phyloP scores from a whole-genome alignment of 2,329 filamentous ascomycete genomes.

The Diplodia sapinea region DNA sequence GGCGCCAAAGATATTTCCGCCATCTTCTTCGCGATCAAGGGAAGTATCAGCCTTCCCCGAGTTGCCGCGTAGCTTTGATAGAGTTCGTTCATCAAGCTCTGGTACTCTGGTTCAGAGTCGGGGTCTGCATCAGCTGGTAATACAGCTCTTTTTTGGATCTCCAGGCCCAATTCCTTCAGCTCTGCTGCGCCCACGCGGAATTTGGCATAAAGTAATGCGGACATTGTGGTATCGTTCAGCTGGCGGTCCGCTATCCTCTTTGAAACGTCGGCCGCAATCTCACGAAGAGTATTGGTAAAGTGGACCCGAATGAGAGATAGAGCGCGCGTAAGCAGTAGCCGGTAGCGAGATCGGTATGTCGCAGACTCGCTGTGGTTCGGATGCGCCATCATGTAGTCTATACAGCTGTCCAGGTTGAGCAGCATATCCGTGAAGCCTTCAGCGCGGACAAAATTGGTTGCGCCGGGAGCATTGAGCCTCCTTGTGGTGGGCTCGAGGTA shows the following conservation, averaged over 20 bases:
- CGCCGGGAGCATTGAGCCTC: constrained; percentile 88
- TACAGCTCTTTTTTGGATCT: constrained; percentile 70
- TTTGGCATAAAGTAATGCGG: constrained; percentile 72
- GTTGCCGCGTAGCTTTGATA: constrained; percentile 68
- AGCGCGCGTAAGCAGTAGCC: constrained; percentile 74
- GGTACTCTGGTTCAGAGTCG: constrained; percentile 67
- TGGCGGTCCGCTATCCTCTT: constrained; percentile 70
- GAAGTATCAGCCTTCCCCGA: constrained; percentile 64
- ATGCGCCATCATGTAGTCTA: constrained; percentile 90
- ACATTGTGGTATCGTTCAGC: constrained; percentile 73
- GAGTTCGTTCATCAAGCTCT: constrained; percentile 68
- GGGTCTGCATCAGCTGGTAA: constrained; percentile 64
- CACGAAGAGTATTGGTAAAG: constrained; percentile 67
- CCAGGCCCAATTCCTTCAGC: constrained; percentile 68
- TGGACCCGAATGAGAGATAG: constrained; percentile 71
- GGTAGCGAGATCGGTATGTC: constrained; percentile 85
- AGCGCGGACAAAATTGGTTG: constrained; percentile 81
- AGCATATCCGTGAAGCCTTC: constrained; percentile 89
- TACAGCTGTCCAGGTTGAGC: constrained; percentile 83
- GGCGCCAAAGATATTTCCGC: constrained; percentile 62
- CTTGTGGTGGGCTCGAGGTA: constrained; percentile 91
- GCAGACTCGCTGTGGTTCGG: constrained; percentile 85
- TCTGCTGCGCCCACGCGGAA: constrained; percentile 71
- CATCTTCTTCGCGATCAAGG: constrained; percentile 67
- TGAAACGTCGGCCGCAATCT: constrained; percentile 66